Evolutionary conservation across 176 grass and related monocot genomes (phyloP).

Genomic region (Rhipidocladum racemiflorum): DNA sequence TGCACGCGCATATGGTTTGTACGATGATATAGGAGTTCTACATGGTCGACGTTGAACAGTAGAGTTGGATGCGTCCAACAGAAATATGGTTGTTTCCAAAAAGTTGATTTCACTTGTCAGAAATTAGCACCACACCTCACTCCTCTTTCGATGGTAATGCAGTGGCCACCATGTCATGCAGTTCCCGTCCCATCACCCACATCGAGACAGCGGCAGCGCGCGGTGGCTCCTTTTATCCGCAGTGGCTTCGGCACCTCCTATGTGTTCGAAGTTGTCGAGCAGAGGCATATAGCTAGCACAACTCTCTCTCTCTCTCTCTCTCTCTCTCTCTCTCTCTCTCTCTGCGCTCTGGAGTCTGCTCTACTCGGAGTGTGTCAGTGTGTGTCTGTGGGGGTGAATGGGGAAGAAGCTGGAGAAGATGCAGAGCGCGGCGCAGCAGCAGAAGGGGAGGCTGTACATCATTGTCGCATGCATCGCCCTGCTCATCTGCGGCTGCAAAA

Average conservation of each 20-base stretch:
- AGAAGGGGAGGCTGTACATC: constrained; percentile 40
- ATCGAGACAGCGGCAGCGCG: neutral
- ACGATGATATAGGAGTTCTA: too few species aligned
- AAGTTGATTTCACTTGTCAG: neutral
- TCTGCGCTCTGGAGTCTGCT: neutral
- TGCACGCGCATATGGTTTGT: too few species aligned
- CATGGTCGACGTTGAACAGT: too few species aligned
- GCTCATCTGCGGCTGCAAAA: constrained; percentile 27
- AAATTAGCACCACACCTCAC: neutral
- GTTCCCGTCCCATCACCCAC: neutral
- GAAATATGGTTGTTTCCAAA: neutral
- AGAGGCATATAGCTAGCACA: neutral
- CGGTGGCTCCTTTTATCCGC: neutral
- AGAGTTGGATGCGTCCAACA: neutral
- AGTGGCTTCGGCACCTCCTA: neutral
- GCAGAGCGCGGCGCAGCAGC: constrained; percentile 31
- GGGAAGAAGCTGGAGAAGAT: constrained; percentile 29
- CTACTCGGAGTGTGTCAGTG: too few species aligned
- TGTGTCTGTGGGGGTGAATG: neutral
- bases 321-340: neutral
- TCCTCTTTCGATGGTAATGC: neutral
- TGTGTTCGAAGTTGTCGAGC: neutral
- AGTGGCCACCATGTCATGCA: neutral
- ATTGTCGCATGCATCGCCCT: constrained; percentile 40
- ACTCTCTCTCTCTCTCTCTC: neutral